Evolutionary conservation across 352 stramenopile genomes (phyloP).

Genomic region (Pythium periplocum): DNA sequence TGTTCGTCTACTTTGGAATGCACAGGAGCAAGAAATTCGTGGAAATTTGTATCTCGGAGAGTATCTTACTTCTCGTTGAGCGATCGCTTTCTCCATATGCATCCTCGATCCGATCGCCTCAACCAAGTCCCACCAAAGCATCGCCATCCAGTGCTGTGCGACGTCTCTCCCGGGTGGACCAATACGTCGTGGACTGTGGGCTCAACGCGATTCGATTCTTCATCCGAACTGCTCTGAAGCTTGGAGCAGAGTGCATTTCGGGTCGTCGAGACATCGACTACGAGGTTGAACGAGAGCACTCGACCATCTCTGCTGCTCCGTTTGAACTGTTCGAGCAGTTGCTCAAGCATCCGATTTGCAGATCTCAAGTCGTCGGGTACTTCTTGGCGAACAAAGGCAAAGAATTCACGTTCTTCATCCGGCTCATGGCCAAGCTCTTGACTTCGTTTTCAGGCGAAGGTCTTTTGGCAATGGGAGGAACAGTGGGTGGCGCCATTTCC

Average conservation of each 20-base stretch:
- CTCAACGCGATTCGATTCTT: constrained; percentile 48
- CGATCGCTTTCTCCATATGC: constrained; percentile 28
- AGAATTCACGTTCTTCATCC: constrained; percentile 66
- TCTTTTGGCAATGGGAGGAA: constrained; percentile 22
- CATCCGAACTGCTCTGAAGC: constrained; percentile 59
- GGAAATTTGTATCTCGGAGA: neutral
- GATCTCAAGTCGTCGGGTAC: constrained; percentile 43
- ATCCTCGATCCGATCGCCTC: constrained; percentile 24
- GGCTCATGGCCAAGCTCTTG: constrained; percentile 58
- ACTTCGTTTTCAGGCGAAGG: constrained; percentile 39
- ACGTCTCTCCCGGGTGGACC: constrained; percentile 15
- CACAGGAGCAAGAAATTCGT: constrained; percentile 38
- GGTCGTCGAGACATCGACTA: constrained; percentile 21
- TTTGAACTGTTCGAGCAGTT: constrained; percentile 49
- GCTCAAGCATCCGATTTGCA: constrained; percentile 42
- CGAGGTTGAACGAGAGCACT: constrained; percentile 16
- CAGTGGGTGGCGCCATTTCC: constrained; percentile 30
- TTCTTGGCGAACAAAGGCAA: constrained; percentile 55
- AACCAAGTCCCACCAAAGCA: constrained; percentile 19
- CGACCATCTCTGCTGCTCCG: constrained; percentile 30
- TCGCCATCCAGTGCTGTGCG: neutral
- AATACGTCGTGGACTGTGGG: constrained; percentile 58
- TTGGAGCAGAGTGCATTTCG: constrained; percentile 61
- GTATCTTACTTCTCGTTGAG: constrained; percentile 8
- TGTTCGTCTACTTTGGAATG: constrained; percentile 55